phyloP scores from a whole-genome alignment of 352 stramenopile species.

The Phytophthora pisi region DNA sequence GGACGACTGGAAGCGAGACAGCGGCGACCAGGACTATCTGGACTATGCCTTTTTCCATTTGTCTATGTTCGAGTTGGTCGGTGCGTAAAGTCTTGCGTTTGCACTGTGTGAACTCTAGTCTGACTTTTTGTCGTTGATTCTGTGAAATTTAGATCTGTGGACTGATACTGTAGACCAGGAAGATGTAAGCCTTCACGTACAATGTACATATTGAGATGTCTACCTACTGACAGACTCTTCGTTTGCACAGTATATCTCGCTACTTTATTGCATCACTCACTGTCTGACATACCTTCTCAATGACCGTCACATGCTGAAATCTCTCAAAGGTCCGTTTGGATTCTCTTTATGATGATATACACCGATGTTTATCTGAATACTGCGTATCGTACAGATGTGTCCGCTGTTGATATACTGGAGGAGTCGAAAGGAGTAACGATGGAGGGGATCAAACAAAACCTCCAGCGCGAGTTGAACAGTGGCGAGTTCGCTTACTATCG shows the following conservation, averaged over 20 bases:
- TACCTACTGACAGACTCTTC: background rate
- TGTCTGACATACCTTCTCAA: slow-evolving; percentile 63
- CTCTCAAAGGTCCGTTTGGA: slow-evolving; percentile 42
- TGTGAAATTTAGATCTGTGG: slow-evolving; percentile 52
- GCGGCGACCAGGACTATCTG: slow-evolving; percentile 49
- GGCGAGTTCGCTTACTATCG: slow-evolving; percentile 46
- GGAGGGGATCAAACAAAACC: slow-evolving; percentile 54
- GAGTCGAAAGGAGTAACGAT: slow-evolving; percentile 51
- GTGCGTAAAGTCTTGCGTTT: slow-evolving; percentile 31
- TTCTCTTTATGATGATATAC: background rate
- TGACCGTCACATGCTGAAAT: slow-evolving; percentile 51
- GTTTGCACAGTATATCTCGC: slow-evolving; percentile 63
- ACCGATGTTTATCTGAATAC: background rate
- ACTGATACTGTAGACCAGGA: slow-evolving; percentile 68
- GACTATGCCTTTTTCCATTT: slow-evolving; percentile 80
- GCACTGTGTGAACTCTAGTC: background rate
- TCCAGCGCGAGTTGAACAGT: slow-evolving; percentile 55
- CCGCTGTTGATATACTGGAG: slow-evolving; percentile 58
- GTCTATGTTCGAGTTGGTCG: slow-evolving; percentile 85
- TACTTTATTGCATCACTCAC: slow-evolving; percentile 81
- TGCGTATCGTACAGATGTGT: slow-evolving; percentile 48
- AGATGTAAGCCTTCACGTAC: slow-evolving; percentile 47
- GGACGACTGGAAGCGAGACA: slow-evolving; percentile 77
- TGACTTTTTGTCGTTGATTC: background rate
- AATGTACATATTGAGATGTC: background rate